Conservation (phyloP, 176 grass and related monocot genomes). For the Urochloa ruziziensis region DNA sequence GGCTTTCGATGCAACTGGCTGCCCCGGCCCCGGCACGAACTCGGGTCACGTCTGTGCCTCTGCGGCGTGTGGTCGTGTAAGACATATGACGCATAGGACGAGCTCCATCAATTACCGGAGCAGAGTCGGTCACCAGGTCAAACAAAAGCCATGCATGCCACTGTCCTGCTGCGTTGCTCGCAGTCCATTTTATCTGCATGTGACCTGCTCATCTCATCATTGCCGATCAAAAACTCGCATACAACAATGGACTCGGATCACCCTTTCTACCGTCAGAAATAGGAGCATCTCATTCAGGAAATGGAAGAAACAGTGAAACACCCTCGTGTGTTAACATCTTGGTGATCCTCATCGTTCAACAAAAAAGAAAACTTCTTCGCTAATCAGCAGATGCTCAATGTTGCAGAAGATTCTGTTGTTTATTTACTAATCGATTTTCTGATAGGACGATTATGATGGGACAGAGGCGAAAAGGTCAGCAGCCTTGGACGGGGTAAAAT, state of each 20-base stretch:
- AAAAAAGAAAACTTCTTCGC: neutral
- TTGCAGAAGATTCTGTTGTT: constrained; percentile 16
- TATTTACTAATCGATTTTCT: constrained; percentile 18
- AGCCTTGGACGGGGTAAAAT: constrained; percentile 27
- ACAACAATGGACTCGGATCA: neutral
- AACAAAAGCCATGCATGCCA: constrained; percentile 33
- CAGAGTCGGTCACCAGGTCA: constrained; percentile 29
- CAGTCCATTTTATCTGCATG: constrained; percentile 24
- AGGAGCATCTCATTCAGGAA: neutral
- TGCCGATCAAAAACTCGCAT: neutral
- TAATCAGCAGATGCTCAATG: constrained; percentile 15
- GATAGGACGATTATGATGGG: constrained; percentile 8
- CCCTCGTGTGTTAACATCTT: neutral
- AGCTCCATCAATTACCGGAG: constrained; percentile 42
- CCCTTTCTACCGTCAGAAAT: neutral
- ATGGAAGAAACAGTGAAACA: too few relatives aligned
- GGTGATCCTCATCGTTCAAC: neutral
- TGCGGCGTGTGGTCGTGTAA: neutral
- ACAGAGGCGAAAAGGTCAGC: constrained; percentile 32
- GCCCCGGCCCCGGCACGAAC: neutral
- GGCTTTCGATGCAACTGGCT: neutral
- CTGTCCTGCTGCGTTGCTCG: constrained; percentile 10
- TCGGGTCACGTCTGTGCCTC: constrained; percentile 20
- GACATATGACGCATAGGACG: constrained; percentile 11
- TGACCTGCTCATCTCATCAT: constrained; percentile 29